Conservation (phyloP, 192 early-diverging fungal genomes). For the Backusella sp. region DNA sequence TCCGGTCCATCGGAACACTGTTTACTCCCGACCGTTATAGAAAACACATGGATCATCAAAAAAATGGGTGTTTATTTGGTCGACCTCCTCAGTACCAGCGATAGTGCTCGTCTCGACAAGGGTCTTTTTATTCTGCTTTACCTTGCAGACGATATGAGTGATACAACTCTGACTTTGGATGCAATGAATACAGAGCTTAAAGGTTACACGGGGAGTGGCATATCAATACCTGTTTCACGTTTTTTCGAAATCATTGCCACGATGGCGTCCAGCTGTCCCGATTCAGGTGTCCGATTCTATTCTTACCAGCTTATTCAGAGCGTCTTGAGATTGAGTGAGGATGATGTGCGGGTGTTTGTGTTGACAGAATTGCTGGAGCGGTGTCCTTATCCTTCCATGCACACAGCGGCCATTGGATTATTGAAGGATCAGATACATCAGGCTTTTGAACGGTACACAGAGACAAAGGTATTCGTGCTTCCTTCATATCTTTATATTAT, state of each 20-base stretch:
- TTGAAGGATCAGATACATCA: constrained; percentile 43
- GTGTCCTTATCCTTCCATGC: constrained; percentile 50
- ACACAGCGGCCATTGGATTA: constrained; percentile 43
- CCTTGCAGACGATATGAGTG: constrained; percentile 11
- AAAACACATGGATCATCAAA: background rate
- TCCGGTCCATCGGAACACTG: background rate
- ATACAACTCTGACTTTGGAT: constrained; percentile 11
- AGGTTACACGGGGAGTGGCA: constrained; percentile 3
- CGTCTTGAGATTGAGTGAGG: constrained; percentile 34
- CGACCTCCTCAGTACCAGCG: background rate
- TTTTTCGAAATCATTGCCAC: constrained; percentile 32
- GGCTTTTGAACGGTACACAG: constrained; percentile 20
- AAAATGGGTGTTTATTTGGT: background rate
- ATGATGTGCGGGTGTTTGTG: constrained; percentile 41
- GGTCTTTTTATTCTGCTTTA: constrained; percentile 4
- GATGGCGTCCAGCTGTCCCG: constrained; percentile 42
- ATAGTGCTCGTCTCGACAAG: constrained; percentile 1
- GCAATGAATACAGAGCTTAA: background rate
- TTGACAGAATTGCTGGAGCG: constrained; percentile 38
- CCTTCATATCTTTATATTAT: background rate
- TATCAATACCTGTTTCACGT: background rate
- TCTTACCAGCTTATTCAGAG: constrained; percentile 37
- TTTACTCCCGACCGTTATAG: background rate
- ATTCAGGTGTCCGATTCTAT: constrained; percentile 40
- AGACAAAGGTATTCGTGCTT: constrained; percentile 11